These are phyloP conservation scores for Brettanomyces custersianus DNA, from an alignment of 805 yeast genomes.

Conservation along the genomic window DNA sequence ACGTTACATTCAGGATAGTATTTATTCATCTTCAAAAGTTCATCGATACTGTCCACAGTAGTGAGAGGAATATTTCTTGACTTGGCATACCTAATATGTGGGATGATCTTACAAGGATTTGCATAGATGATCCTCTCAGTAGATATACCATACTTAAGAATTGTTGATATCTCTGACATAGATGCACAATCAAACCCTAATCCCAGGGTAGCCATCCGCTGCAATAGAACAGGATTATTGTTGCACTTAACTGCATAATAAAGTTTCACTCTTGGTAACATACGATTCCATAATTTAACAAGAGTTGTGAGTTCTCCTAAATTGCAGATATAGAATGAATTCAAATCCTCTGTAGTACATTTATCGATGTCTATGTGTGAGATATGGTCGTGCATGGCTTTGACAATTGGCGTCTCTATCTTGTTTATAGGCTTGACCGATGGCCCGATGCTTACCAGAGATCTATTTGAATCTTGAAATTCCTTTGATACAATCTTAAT, in stretches of 20 bases:
- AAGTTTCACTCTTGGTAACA: constrained; percentile 74
- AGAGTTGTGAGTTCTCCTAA: constrained; percentile 61
- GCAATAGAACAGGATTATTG: constrained; percentile 54
- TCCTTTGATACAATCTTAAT: too few species aligned
- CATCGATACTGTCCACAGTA: constrained; percentile 86
- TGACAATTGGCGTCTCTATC: not conserved
- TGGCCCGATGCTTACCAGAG: too few species aligned
- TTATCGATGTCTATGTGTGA: not conserved
- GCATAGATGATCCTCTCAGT: constrained; percentile 77
- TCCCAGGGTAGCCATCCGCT: constrained; percentile 50
- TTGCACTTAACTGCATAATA: constrained; percentile 94
- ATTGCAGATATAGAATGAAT: constrained; percentile 85
- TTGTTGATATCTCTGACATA: constrained; percentile 64
- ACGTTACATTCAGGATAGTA: constrained; percentile 63
- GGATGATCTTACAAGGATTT: constrained; percentile 86
- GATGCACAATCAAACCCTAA: constrained; percentile 92
- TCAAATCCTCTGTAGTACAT: constrained; percentile 38
- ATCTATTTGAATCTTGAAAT: too few species aligned
- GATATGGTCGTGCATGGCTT: not conserved
- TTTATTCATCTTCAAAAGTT: constrained; percentile 61
- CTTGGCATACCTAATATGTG: constrained; percentile 69
- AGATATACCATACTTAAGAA: constrained; percentile 52
- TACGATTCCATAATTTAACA: constrained; percentile 49
- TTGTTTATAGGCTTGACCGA: too few species aligned
- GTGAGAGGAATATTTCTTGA: constrained; percentile 51